Conservation (phyloP, 23 red algal genomes). For the Pyropia haitanensis region DNA sequence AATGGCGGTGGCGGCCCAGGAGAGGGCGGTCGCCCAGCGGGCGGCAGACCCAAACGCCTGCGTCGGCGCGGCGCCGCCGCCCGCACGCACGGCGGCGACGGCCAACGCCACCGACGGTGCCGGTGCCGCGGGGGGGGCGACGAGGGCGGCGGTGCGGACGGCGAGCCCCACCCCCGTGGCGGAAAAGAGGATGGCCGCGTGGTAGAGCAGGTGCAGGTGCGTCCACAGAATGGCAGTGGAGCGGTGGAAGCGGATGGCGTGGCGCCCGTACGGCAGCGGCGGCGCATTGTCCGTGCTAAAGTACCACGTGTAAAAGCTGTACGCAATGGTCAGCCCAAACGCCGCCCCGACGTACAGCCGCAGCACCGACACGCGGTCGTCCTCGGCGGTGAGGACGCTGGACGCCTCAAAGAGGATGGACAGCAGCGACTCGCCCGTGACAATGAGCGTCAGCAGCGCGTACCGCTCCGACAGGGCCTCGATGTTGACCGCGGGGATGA, state of each 20-base stretch:
- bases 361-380: too few species aligned
- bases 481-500: slow-evolving; percentile 1
- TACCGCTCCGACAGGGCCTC: slow-evolving; percentile 4
- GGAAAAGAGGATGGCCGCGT: slow-evolving; percentile 39
- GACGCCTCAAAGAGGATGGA: slow-evolving; percentile 1
- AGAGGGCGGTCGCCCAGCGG: too few species aligned
- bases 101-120: too few species aligned
- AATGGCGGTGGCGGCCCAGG: too few species aligned
- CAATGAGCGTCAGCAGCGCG: slow-evolving; percentile 4
- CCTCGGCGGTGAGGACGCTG: too few species aligned
- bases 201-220: slow-evolving; percentile 43
- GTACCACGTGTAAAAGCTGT: slow-evolving; percentile 41
- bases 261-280: slow-evolving; percentile 10
- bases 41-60: too few species aligned
- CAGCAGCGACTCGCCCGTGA: not conserved
- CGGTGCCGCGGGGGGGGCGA: too few species aligned
- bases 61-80: too few species aligned
- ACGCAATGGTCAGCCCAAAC: slow-evolving; percentile 3
- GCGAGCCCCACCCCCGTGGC: slow-evolving; percentile 38
- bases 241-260: slow-evolving; percentile 31
- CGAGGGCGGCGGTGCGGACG: slow-evolving; percentile 2
- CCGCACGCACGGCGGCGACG: too few species aligned
- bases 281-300: slow-evolving; percentile 29
- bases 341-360: too few species aligned
- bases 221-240: slow-evolving; percentile 31